A percentile compares a stretch with the other conserved stretches of the same genome.
These are phyloP conservation scores for Mycosarcoma maydis DNA, from an alignment of 1,284 basidiomycete species.

Conservation along the genomic window DNA sequence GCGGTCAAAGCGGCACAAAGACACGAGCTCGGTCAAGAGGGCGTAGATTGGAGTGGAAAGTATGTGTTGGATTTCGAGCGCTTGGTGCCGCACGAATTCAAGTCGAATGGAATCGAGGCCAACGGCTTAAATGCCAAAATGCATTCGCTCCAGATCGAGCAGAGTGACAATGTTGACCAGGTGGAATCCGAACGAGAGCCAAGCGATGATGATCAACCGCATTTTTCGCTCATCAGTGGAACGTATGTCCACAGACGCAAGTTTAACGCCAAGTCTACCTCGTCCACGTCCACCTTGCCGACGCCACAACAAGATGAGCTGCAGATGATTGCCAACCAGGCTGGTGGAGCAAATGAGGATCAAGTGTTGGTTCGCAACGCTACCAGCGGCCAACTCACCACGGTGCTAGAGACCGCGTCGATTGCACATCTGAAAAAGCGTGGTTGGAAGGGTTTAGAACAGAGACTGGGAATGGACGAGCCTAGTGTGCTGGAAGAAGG, in stretches of 20 bases:
- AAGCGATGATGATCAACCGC: conserved; percentile 71
- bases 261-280: conserved; percentile 69
- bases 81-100: conserved; percentile 61
- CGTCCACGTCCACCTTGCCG: conserved; percentile 41
- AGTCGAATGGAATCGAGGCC: not conserved
- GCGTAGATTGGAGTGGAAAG: conserved; percentile 76
- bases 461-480: conserved; percentile 79
- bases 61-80: conserved; percentile 83
- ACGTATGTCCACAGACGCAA: conserved; percentile 81
- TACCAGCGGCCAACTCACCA: conserved; percentile 71
- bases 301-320: not conserved
- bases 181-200: too few relatives aligned
- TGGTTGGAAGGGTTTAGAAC: conserved; percentile 84
- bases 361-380: conserved; percentile 74
- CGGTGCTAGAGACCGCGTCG: conserved; percentile 65
- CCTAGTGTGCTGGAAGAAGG: conserved; percentile 88
- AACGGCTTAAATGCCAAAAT: not conserved
- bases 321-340: not conserved
- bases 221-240: conserved; percentile 86
- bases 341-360: conserved; percentile 16
- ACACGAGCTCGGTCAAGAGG: conserved; percentile 30
- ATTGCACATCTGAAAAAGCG: conserved; percentile 75
- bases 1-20: conserved; percentile 72
- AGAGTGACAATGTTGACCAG: conserved; percentile 26
- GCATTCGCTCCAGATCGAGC: conserved; percentile 3